These are phyloP conservation scores for Epichloe aotearoae DNA, from an alignment of 2,329 filamentous ascomycete genomes.

Conservation along the genomic window DNA sequence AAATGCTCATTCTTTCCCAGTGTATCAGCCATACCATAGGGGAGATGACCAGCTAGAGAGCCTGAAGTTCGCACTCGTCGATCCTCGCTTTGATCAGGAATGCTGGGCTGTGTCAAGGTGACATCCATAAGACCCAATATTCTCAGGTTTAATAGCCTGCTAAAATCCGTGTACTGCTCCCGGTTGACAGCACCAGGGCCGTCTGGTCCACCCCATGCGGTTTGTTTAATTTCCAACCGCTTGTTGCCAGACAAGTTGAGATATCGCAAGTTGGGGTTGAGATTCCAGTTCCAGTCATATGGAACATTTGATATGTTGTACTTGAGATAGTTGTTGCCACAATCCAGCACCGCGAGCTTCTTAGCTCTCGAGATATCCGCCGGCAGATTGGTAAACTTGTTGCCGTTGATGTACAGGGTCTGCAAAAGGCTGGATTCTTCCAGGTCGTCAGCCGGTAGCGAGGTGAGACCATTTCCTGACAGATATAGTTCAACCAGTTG, in stretches of 20 bases:
- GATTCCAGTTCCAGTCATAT: constrained; percentile 99
- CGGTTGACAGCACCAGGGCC: constrained; percentile 40
- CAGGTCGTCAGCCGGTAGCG: constrained; percentile 81
- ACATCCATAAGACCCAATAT: constrained; percentile 96
- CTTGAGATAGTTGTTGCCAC: constrained; percentile 87
- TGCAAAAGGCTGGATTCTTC: constrained; percentile 81
- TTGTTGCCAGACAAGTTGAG: constrained; percentile 97
- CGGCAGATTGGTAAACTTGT: constrained; percentile 93
- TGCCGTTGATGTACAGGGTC: constrained; percentile 88
- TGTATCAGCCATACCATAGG: constrained; percentile 96
- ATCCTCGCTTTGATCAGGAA: constrained; percentile 91
- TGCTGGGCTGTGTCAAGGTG: constrained; percentile 81
- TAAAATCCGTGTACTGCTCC: constrained; percentile 74
- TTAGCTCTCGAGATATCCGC: constrained; percentile 91
- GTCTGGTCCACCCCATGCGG: constrained; percentile 30
- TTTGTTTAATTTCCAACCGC: constrained; percentile 75
- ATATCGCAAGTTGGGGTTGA: constrained; percentile 88
- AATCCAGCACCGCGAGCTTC: constrained; percentile 83
- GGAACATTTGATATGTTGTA: constrained; percentile 99
- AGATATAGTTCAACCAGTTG: constrained; percentile 85
- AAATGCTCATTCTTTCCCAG: constrained; percentile 87
- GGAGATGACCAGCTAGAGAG: constrained; percentile 75
- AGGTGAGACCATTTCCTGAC: constrained; percentile 88
- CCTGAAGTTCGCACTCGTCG: constrained; percentile 91
- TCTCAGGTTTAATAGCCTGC: constrained; percentile 65